Base-by-base conservation (phyloP, 2,329 filamentous ascomycete genomes). In the Nothopassalora personata region DNA sequence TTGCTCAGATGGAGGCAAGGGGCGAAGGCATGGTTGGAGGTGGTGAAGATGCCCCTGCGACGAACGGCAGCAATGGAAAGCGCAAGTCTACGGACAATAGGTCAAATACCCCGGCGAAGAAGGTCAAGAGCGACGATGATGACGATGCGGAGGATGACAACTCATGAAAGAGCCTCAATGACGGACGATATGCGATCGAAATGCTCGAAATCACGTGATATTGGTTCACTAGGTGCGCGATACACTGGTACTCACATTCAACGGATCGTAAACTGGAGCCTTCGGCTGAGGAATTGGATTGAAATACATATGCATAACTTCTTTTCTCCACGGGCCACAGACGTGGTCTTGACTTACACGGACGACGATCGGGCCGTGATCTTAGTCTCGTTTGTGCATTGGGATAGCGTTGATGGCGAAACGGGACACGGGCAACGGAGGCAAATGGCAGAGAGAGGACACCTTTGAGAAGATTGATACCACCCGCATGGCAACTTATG, bases 1-100 rank as follows among this genome's bases (percentile, higher is more conserved):
- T 97, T 4, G 91, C 91, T 5, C 87, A 89, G 53, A 91, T 96
- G 80, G 92, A 96, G 39, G 70, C 69, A 54, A 69, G 66, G 50
- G 66, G 59, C 19, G 71, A 70, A 27, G 75, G 74, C 36, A 68
- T 67, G 49, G 73, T 76, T 64, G 75, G 75, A 59, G 75, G 76
- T 61, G 66, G 64, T 63, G 62, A 66, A 49, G 51, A 76, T 75
- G 58, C 67, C 68, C 54, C 50, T 50, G 53, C 56, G 31, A 39
- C 54, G 55, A 60, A 61, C 53, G 55, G 57, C 56, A 57, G 72
- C 71, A 48, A 73, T 73, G 34, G 75, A 76, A 83, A 83, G 70
- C 75, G 81, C 58, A 83, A 83, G 69, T 80, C 80, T 48, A 74
- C 74, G 56, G 75, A 76, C 58, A 69, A 74, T 60, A 67, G 68